Conservation (phyloP, 2,329 filamentous ascomycete genomes). For the Teratosphaeria nubilosa region DNA sequence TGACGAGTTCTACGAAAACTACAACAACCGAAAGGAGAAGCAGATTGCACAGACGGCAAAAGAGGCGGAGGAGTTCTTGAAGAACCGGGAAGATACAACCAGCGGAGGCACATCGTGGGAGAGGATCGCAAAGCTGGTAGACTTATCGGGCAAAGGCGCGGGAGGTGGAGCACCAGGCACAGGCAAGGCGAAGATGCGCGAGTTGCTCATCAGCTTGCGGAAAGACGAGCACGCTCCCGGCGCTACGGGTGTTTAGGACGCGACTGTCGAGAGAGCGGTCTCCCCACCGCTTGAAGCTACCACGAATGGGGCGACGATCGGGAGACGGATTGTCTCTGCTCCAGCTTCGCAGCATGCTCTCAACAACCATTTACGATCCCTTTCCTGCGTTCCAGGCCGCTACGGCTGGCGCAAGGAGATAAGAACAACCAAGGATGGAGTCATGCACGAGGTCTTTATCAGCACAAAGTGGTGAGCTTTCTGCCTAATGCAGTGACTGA, state of each 20-base stretch:
- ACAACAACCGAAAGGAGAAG: conserved; percentile 98
- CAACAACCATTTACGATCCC: not conserved
- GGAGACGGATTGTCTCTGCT: not conserved
- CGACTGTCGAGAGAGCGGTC: not conserved
- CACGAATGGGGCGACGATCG: not conserved
- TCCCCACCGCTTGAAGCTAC: not conserved
- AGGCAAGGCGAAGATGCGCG: conserved; percentile 92
- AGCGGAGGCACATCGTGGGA: conserved; percentile 97
- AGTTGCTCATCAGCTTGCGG: conserved; percentile 73
- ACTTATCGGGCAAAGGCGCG: conserved; percentile 84
- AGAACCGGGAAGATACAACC: conserved; percentile 80
- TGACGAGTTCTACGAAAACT: conserved; percentile 98
- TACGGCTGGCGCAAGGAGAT: not conserved
- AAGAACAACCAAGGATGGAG: not conserved
- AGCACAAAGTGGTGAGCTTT: not conserved
- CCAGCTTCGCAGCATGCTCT: not conserved
- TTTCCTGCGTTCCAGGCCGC: not conserved
- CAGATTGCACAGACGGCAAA: conserved; percentile 74
- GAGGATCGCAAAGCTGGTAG: conserved; percentile 93
- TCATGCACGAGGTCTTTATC: not conserved
- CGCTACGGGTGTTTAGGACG: conserved; percentile 26
- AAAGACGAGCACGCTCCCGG: conserved; percentile 84
- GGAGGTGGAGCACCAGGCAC: conserved; percentile 80
- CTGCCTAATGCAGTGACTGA: not conserved
- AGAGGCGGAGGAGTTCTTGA: conserved; percentile 88